Evolutionary conservation across 257 asterid species (phyloP).

Genomic region (Primulina tabacum): DNA sequence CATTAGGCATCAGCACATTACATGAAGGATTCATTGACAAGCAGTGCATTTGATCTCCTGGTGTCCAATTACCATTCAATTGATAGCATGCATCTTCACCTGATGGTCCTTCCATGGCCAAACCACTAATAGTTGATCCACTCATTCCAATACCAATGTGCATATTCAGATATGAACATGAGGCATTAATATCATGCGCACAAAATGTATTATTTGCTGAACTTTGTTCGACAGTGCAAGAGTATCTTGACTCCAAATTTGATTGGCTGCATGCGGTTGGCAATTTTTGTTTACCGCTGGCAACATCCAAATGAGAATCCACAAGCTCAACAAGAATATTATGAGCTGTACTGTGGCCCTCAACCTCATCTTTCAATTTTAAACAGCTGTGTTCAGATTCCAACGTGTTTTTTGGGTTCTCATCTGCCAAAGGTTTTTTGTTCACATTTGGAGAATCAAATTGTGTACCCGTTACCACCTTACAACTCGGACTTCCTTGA

Average conservation of each 20-base stretch:
- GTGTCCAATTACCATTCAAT: slow-evolving; percentile 63
- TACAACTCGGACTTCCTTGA: slow-evolving; percentile 43
- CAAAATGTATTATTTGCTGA: slow-evolving; percentile 46
- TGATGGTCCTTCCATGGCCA: slow-evolving; percentile 86
- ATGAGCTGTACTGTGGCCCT: slow-evolving; percentile 49
- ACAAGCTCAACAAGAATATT: slow-evolving; percentile 68
- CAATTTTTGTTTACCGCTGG: slow-evolving; percentile 37
- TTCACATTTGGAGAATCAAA: slow-evolving; percentile 44
- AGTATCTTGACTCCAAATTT: slow-evolving; percentile 43
- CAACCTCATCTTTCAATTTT: slow-evolving; percentile 47
- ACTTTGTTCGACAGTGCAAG: slow-evolving; percentile 41
- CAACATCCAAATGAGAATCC: slow-evolving; percentile 48
- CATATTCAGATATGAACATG: slow-evolving; percentile 58
- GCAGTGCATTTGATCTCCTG: slow-evolving; percentile 68
- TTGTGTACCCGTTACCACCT: slow-evolving; percentile 32
- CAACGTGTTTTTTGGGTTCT: slow-evolving; percentile 35
- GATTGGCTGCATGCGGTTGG: slow-evolving; percentile 39
- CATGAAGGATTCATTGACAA: slow-evolving; percentile 56
- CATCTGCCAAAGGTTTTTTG: slow-evolving; percentile 43
- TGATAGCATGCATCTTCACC: slow-evolving; percentile 87
- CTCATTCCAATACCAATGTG: slow-evolving; percentile 43
- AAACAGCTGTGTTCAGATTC: slow-evolving; percentile 45
- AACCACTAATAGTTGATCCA: slow-evolving; percentile 46
- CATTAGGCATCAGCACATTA: slow-evolving; percentile 56
- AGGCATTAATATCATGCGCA: slow-evolving; percentile 43